Base-by-base conservation (phyloP, 2,329 filamentous ascomycete species). In the Drechmeria coniospora region DNA sequence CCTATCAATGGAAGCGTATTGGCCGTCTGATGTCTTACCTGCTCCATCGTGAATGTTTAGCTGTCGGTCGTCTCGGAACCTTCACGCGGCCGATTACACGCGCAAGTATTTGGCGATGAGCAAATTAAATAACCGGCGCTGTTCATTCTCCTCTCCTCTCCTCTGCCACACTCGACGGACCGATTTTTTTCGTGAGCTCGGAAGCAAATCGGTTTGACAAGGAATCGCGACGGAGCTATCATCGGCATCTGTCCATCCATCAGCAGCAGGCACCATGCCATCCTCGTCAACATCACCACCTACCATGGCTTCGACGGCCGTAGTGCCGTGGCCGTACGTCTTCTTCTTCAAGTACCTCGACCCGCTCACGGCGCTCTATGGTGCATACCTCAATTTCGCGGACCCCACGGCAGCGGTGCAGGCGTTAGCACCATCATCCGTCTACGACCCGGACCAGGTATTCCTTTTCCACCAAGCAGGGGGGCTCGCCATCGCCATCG, bases 281-380 rank as follows among this genome's bases (percentile, higher is more conserved):
- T 20, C 18, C 6, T 20, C 18, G 10, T 20, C 18, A 20, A 7
- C 18, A 20, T 10, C 10, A 18, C 24, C 13, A 26, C 8, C 13
- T 15, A 8, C 25, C 6, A 8, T 13, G 8, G 14, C 25, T 6
- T 8, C 33, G 31, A 18, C 13, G 6, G 18, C 29, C 27, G 14
- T 26, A 23, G 27, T 34, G 11, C 32, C 28, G n/a, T 7, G 14
- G 9, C 21, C 32, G 16, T 42, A 44, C 33, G 26, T 26, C 23
- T 31, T 36, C 32, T 37, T 41, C 29, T 43, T 45, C 31, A 31
- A 31, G 6, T 38, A 40, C 15, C 21, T 37, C 22, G 39, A 43
- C 23, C 41, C 40, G 2, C 27, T 38, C 10, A 25, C 37, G 11
- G 35, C 39, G 8, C 24, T 42, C 13, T 40, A 32, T 26, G 41